A percentile compares a stretch with the other conserved stretches of the same genome.
These are phyloP conservation scores for Hypoxylon fragiforme DNA, from an alignment of 495 filamentous ascomycete genomes.

Conservation along the genomic window DNA sequence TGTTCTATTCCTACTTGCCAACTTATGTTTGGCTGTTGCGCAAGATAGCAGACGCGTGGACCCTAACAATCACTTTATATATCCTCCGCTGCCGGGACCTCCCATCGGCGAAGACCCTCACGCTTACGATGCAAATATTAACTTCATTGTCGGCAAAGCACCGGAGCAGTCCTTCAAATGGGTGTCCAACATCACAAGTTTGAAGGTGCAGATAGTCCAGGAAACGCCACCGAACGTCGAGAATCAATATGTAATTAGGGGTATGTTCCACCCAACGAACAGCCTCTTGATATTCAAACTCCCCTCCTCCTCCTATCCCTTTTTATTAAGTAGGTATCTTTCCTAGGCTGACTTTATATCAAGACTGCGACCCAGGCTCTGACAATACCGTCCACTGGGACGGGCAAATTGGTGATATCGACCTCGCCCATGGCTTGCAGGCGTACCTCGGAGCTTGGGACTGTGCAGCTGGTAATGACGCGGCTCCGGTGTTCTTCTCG, in stretches of 20 bases:
- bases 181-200: constrained; percentile 15
- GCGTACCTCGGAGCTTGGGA: constrained; percentile 18
- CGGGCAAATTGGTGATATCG: constrained; percentile 13
- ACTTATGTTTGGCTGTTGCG: constrained; percentile 4
- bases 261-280: background rate
- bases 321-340: background rate
- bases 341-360: background rate
- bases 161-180: constrained; percentile 20
- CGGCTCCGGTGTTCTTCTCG: constrained; percentile 18
- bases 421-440: constrained; percentile 15
- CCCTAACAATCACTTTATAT: constrained; percentile 21
- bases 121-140: constrained; percentile 11
- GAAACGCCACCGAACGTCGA: constrained; percentile 12
- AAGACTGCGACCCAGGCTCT: constrained; percentile 8
- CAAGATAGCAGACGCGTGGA: constrained; percentile 18
- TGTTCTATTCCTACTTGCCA: background rate
- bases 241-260: background rate
- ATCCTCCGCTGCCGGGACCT: constrained; percentile 12
- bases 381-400: constrained; percentile 15
- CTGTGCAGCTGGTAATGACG: constrained; percentile 5
- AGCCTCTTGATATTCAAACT: no score
- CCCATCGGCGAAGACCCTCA: constrained; percentile 13
- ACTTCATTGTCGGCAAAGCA: constrained; percentile 10
- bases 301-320: no score
- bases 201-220: constrained; percentile 9